Evolutionary conservation across 805 yeast genomes (phyloP), one percentile per base, ranked within the genome.

Genomic region (Candida sakaeoensis): DNA sequence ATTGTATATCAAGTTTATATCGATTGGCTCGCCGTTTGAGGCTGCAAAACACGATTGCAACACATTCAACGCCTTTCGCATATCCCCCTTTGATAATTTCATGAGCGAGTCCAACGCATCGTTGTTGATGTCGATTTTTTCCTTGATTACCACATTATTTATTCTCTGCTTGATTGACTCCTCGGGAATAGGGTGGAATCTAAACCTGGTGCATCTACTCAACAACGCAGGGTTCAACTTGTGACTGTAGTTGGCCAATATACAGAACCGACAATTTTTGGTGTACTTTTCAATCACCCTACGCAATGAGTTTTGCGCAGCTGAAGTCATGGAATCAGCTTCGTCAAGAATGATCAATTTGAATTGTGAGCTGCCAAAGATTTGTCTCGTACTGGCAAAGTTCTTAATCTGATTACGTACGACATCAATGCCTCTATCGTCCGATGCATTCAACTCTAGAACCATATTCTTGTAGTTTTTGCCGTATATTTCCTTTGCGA

Each of bases 361-460:
- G 72, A 89, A 89, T 10, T 93, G 95, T 13, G 27, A 27, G 13
- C 12, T 18, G 44, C 80, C 72, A 63, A 91, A 93, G 39, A 93
- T 91, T 60, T 93, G 99, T 72, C 88, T 80, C 1, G 99, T 93
- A 22, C 91, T 80, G 8, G 99, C 99, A 67, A 93, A 93, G 51
- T 84, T 89, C 71, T 93, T 93, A 68, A 93, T 89, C 63, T 89
- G 96, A 54, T 93, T 93, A 48, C 99, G 77, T n/a, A 93, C 98
- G 33, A 93, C 97, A 52, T 88, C 95, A 50, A 93, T 93, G 49
- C 99, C 99, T 65, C 99, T 78, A 60, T 93, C 99, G 61, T 93
- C 99, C 3, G 95, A 83, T 3, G 99, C 99, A 63, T 93, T 93
- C 60, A 93, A 72, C 58, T 93, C 99, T 40, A 93, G 66, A 1